Evolutionary conservation across 129 eudicot species (phyloP), one percentile per base, ranked within the genome.

Genomic region (Erigeron canadensis): DNA sequence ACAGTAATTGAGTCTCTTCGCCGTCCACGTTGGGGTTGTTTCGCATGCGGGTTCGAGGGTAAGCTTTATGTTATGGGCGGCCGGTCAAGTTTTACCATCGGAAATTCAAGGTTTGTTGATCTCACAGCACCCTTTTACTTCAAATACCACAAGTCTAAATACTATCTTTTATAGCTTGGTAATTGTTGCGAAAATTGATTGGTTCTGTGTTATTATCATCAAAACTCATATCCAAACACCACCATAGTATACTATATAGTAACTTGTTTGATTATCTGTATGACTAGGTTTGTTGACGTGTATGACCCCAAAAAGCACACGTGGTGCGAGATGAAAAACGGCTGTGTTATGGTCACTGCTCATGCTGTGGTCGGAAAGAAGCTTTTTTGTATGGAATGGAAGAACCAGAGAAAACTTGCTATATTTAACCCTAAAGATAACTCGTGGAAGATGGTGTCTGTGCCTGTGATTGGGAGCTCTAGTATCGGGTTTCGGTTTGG

Each of bases 301-400:
- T 94, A 94, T 60, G 47, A 77, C 81, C 92, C 99, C 1, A 89
- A 77, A 64, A 77, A 43, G 6, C 93, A 83, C 64, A 64, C 86
- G 10, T 94, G 99, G 99, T 41, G 69, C 15, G 94, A 86, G 87
- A 94, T 86, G 91, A 94, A 94, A 75, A 94, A 90, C 34, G 99
- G 99, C 6, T 94, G 99, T 66, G 99, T 94, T 7, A 94, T 94
- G 99, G 99, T 94, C 5, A 94, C 99, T 2, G 89, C 99, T 40
- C 97, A 90, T 72, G 99, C 99, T 2, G 91, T 89, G 28, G 75
- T 94, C 11, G 93, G 87, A 11, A 81, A 90, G 75, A 87, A 86
- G 85, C 82, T 94, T 37, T 94, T 81, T 67, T 94, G 99, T 76
- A 90, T 94, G 84, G 99, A 94, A 81, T 94, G 99, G 99, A 94